Conservation (phyloP, 306 rosid genomes). For the Crotalaria pallida region DNA sequence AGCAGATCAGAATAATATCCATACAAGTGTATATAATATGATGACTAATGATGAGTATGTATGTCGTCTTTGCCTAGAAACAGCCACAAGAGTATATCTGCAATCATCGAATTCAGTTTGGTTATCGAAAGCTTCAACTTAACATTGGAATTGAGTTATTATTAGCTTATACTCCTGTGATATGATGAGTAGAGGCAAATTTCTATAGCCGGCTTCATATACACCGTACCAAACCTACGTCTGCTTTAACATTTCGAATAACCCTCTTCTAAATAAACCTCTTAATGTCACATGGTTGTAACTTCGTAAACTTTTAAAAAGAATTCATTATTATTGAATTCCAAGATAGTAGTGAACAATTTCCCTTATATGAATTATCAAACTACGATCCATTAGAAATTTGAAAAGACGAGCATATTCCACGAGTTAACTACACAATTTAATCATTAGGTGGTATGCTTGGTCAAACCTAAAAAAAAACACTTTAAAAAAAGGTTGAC, state of each 20-base stretch:
- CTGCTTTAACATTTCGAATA: not conserved
- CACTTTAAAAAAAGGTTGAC: not conserved
- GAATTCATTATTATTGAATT: not conserved
- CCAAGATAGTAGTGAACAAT: not conserved
- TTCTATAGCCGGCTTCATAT: not conserved
- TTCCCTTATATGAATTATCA: not conserved
- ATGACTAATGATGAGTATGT: too few species aligned
- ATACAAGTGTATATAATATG: too few species aligned
- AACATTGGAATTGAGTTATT: not conserved
- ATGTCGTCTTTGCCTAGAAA: not conserved
- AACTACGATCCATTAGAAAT: not conserved
- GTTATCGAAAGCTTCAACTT: not conserved
- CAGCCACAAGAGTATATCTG: not conserved
- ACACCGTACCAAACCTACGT: not conserved
- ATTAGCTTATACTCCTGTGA: too few species aligned
- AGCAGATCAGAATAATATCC: too few species aligned
- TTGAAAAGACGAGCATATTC: not conserved
- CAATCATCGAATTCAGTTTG: not conserved
- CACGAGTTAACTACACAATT: not conserved
- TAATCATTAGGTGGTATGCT: not conserved
- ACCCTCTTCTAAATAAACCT: not conserved
- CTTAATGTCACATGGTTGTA: too few species aligned
- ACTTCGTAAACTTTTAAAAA: too few species aligned
- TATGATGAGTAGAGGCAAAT: not conserved
- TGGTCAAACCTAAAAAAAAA: not conserved